Percentiles rank a stretch among this genome's conserved stretches.
These are phyloP conservation scores for Neurospora sp. DNA, from an alignment of 2,329 filamentous ascomycete genomes.

Conservation along the genomic window DNA sequence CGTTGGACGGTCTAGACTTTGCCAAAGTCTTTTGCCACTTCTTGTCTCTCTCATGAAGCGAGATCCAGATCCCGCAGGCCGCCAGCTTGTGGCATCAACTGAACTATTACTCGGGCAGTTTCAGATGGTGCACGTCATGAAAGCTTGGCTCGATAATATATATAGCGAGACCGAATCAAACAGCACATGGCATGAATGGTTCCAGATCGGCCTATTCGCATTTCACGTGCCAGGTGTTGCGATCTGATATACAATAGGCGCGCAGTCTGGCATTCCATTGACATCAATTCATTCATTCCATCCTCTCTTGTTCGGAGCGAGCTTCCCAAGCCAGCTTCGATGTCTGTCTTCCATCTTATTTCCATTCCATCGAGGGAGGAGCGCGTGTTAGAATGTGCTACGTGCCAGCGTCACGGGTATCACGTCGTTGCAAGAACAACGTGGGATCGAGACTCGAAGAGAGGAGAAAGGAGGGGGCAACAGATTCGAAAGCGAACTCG, in stretches of 20 bases:
- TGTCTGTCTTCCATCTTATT: background rate
- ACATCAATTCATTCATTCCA: background rate
- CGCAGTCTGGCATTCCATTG: background rate
- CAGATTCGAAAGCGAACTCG: background rate
- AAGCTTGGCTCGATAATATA: background rate
- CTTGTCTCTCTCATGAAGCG: background rate
- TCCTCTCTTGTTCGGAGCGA: background rate
- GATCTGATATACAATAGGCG: background rate
- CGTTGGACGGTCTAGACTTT: background rate
- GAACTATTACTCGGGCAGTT: background rate
- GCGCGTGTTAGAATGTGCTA: background rate
- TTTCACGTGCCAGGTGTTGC: background rate
- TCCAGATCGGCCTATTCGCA: background rate
- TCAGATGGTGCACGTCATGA: background rate
- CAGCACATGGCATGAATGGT: background rate
- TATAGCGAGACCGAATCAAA: background rate
- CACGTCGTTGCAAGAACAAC: background rate
- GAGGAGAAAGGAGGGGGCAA: background rate
- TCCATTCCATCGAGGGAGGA: background rate
- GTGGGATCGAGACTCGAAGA: background rate
- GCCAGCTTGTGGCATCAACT: background rate
- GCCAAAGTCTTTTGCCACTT: background rate
- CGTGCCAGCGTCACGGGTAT: background rate
- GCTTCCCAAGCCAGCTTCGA: background rate
- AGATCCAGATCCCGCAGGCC: background rate